Evolutionary conservation across 192 early-diverging fungal species (phyloP), one percentile per base, ranked within the genome.

Genomic region (Phlyctochytrium bullatum): DNA sequence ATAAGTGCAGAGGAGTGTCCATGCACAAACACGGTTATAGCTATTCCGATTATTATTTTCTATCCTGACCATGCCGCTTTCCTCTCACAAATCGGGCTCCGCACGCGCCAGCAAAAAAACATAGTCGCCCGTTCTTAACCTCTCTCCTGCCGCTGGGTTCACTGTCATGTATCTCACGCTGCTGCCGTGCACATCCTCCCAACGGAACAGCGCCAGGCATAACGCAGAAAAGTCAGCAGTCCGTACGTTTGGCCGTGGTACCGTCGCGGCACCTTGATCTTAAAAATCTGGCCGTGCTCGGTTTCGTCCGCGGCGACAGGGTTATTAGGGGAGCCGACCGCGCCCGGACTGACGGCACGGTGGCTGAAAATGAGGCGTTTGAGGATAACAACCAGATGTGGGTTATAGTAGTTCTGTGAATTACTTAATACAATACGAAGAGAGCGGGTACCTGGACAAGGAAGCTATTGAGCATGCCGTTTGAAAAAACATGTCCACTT

Each of bases 401-500:
- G 66, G 71, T 88, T 88, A 67, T 90, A 91, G 68, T 86, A 88
- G 14, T 88, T 78, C 76, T 91, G 6, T 6, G 20, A 14, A 14
- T 47, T 47, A 47, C 10, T 47, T 47, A 47, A 20, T 20, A 47
- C 20, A 47, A 14, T 47, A 6, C 40, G 40, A 47, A 47, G 20
- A 14, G 40, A 20, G 40, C 6, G 40, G 10, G 20, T 47, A 47
- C 40, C 40, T 47, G 90, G 71, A 83, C 85, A 25, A 91, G 67
- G 23, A 91, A 67, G 1, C 87, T 86, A 61, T 91, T 86, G 12
- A 90, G 79, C 82, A 90, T 87, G n/a, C 78, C 71, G 1, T 85
- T 79, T 3, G 87, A 82, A 40, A 88, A 90, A 3, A 91, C 87
- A 34, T 89, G 86, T 31, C 90, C 90, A 1, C 81, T 81, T 74